These are phyloP conservation scores for Shiraia bambusicola DNA, from an alignment of 2,329 filamentous ascomycete genomes.

Conservation along the genomic window DNA sequence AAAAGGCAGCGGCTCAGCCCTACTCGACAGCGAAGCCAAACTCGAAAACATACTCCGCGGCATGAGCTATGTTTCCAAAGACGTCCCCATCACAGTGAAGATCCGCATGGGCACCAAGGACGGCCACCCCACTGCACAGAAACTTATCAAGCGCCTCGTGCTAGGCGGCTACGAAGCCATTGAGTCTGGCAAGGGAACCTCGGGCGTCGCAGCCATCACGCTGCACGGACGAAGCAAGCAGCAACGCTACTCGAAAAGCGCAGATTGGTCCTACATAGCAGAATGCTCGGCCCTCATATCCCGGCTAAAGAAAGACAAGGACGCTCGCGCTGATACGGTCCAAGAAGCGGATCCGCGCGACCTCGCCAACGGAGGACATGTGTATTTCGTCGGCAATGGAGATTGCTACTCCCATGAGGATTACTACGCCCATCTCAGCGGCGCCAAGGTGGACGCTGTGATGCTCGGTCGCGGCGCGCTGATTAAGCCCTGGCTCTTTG, in stretches of 20 bases:
- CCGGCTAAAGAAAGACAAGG: conserved; percentile 70
- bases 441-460: conserved; percentile 83
- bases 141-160: conserved; percentile 78
- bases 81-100: conserved; percentile 91
- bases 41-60: conserved; percentile 92
- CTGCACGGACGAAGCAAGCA: conserved; percentile 91
- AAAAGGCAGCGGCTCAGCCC: conserved; percentile 82
- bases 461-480: conserved; percentile 97
- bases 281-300: conserved; percentile 85
- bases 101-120: conserved; percentile 89
- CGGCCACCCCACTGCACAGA: conserved; percentile 74
- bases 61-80: conserved; percentile 91
- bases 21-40: conserved; percentile 85
- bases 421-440: conserved; percentile 75
- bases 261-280: conserved; percentile 95
- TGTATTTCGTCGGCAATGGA: conserved; percentile 94
- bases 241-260: conserved; percentile 86
- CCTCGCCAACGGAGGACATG: conserved; percentile 65
- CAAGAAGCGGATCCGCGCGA: conserved; percentile 74
- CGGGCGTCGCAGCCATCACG: conserved; percentile 89
- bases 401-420: conserved; percentile 93
- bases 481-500: conserved; percentile 98
- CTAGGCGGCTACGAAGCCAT: conserved; percentile 75
- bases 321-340: conserved; percentile 71
- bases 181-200: conserved; percentile 60